Conservation (phyloP, 2,329 filamentous ascomycete species). For the Pseudogymnoascus sp. region DNA sequence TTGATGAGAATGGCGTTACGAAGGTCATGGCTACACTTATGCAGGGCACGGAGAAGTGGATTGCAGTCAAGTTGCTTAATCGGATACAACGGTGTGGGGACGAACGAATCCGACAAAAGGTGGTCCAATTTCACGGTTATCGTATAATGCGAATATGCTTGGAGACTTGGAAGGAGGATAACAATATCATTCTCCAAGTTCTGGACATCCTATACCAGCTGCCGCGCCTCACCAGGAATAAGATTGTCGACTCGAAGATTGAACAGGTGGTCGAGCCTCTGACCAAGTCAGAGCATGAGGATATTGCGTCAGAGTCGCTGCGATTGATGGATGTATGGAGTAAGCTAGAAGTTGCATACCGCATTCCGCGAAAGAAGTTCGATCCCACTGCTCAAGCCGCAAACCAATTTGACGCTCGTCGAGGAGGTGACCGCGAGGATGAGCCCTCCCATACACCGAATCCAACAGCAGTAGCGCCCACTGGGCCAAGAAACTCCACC, state of each 20-base stretch:
- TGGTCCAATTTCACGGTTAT: constrained; percentile 96
- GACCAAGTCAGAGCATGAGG: constrained; percentile 61
- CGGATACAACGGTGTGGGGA: constrained; percentile 85
- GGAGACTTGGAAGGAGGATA: constrained; percentile 84
- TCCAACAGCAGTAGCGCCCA: constrained; percentile 31
- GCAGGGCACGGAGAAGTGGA: constrained; percentile 99
- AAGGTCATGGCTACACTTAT: constrained; percentile 96
- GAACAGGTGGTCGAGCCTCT: constrained; percentile 72
- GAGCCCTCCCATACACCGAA: constrained; percentile 32
- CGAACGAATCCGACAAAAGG: constrained; percentile 77
- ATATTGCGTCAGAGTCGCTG: constrained; percentile 65
- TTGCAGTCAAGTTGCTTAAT: constrained; percentile 85
- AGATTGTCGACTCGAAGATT: constrained; percentile 94
- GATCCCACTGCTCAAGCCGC: constrained; percentile 58
- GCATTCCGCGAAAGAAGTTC: constrained; percentile 84
- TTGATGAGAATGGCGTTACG: constrained; percentile 77
- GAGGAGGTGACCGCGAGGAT: constrained; percentile 56
- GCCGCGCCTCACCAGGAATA: constrained; percentile 88
- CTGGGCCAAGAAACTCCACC: constrained; percentile 38
- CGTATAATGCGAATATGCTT: constrained; percentile 86
- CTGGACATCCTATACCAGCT: constrained; percentile 84
- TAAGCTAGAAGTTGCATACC: constrained; percentile 82
- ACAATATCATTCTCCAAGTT: constrained; percentile 83
- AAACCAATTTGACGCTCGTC: constrained; percentile 53
- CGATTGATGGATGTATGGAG: constrained; percentile 78